Base-by-base conservation (phyloP, 2,329 filamentous ascomycete species). In the Epicoccum sorghinum region DNA sequence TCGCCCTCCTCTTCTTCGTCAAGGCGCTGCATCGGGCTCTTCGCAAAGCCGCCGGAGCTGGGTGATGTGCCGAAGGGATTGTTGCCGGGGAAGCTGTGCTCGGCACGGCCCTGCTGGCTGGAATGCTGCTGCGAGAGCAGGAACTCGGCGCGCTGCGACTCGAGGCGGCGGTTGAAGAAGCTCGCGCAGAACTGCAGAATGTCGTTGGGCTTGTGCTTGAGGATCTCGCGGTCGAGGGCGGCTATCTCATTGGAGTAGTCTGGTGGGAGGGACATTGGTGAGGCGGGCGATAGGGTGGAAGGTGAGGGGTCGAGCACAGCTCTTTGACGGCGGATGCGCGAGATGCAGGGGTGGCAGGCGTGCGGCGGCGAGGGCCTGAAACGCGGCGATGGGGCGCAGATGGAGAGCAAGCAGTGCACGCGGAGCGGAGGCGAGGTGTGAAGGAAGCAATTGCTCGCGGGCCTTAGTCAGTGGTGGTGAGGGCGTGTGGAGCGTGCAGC, bases 1-100 rank as follows among this genome's bases (percentile, higher is more conserved):
- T 93, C 90, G 70, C 85, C 86, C 73, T 93, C 90, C 47, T 96
- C 91, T 68, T 96, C 91, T 76, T 96, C 91, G 55, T 83, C 79
- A 54, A 93, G 86, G 58, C 90, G 85, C 59, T 82, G 83, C 76
- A 84, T 84, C 65, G 74, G 73, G 55, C 74, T 59, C 67, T 70
- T 73, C 66, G 77, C 80, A 60, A 80, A 77, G 60, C 77, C 78
- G 54, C 63, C 65, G 53, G 61, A 62, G 64, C 68, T 74, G 64
- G 74, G 72, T 42, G 71, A 68, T 38, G 71, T 72, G 65, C 89
- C 88, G 67, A 93, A 93, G 32, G 90, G 90, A 76, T 93, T 95
- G 75, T 80, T 81, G 75, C 90, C 91, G 54, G 89, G 89, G 77
- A 96, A 95, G 67, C 81, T 86, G 68, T 83, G 87, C 73, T 87